Evolutionary conservation across 108 stramenopile species (phyloP).

Genomic region (Stephanodiscus triporus): DNA sequence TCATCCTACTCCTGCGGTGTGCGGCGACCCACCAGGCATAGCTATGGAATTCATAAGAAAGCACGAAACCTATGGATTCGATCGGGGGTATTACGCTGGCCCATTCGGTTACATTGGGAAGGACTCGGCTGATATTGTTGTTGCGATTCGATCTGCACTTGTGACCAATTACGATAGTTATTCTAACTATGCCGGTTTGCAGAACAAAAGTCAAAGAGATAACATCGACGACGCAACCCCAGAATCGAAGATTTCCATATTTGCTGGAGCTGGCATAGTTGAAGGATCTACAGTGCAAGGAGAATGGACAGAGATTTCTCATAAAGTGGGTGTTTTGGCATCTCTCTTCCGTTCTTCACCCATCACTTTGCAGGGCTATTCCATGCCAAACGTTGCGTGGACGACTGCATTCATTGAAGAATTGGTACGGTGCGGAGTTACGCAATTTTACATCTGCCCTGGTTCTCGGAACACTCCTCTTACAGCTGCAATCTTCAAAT

Average conservation of each 20-base stretch:
- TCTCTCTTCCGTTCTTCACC: slow-evolving; percentile 82
- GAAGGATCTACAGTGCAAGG: slow-evolving; percentile 81
- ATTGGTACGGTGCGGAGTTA: slow-evolving; percentile 81
- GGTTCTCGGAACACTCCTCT: slow-evolving; percentile 93
- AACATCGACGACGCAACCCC: background rate
- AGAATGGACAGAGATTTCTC: slow-evolving; percentile 85
- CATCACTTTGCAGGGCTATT: slow-evolving; percentile 65
- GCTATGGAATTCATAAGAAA: slow-evolving; percentile 73
- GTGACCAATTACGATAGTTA: slow-evolving; percentile 29
- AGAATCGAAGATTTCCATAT: slow-evolving; percentile 57
- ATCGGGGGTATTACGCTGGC: slow-evolving; percentile 84
- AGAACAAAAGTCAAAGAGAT: slow-evolving; percentile 5
- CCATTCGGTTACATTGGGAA: slow-evolving; percentile 80
- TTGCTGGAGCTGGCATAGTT: slow-evolving; percentile 86
- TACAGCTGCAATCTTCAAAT: slow-evolving; percentile 75
- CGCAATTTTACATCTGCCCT: slow-evolving; percentile 87
- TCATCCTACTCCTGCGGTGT: slow-evolving; percentile 88
- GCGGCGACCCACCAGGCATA: slow-evolving; percentile 58
- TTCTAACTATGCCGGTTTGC: background rate
- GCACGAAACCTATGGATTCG: slow-evolving; percentile 61
- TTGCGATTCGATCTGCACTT: slow-evolving; percentile 78
- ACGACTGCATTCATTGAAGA: slow-evolving; percentile 90
- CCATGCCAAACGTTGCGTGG: slow-evolving; percentile 87
- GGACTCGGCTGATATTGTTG: slow-evolving; percentile 73
- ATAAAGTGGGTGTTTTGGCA: slow-evolving; percentile 78